Base-by-base conservation (phyloP, 495 filamentous ascomycete species). In the Neurospora sp. region DNA sequence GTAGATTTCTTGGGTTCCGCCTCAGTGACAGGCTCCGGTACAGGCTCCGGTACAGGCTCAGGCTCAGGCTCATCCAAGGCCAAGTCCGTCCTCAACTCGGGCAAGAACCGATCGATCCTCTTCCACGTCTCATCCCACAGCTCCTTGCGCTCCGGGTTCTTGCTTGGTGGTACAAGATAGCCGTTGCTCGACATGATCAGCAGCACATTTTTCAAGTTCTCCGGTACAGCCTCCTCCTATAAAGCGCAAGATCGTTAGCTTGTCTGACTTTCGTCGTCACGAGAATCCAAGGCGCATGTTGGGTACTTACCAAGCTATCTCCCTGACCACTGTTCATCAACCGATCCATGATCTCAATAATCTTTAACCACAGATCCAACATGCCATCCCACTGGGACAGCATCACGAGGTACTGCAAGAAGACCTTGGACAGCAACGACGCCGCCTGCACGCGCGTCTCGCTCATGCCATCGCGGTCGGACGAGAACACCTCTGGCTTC, bases 311-410 rank as follows among this genome's bases (percentile, higher is more conserved):
- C 78, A 97, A 82, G 76, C 90, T 94, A 77, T 97, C 93, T 14
- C 93, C 92, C 80, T 97, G 94, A 5, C 96, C 96, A 76, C 93
- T 96, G 80, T 97, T 97, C 91, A 98, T 97, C 76, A 99, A 86
- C 38, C 96, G 88, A 77, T 98, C 96, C 86, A 98, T 94, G 70
- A 98, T 93, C 80, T 96, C 93, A 77, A 99, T 85, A 69, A 98
- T 97, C 80, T 89, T 90, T 20, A 96, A 80, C 96, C 96, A 99
- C 7, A 98, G 86, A 80, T 94, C 92, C 48, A 98, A 83, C 92
- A 98, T 93, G n/a, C 92, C 94, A 22, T 94, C 91, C 87, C 91
- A 92, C 73, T 94, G 91, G 10, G 90, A 90, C 71, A 97, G 85
- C 72, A 93, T 86, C 3, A 94, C 93, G 11, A 98, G 87, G 80